phyloP scores from a whole-genome alignment of 2,329 filamentous ascomycete genomes.

The Immersiporthe knoxdaviesiana region DNA sequence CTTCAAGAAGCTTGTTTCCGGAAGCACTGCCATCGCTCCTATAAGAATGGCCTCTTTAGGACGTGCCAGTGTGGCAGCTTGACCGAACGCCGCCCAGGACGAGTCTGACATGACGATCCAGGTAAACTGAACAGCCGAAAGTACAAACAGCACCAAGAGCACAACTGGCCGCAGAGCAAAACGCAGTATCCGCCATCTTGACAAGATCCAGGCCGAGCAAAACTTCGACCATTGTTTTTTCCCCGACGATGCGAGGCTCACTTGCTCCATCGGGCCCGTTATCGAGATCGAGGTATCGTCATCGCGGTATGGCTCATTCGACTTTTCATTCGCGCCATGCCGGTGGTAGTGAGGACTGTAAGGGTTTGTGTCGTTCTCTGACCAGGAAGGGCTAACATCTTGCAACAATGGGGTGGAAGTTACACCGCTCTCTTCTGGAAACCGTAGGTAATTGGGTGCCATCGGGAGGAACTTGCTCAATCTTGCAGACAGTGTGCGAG shows the following conservation, averaged over 20 bases:
- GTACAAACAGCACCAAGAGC: conserved; percentile 1
- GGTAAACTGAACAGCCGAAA: conserved; percentile 1
- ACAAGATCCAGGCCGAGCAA: neutral
- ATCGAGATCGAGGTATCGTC: neutral
- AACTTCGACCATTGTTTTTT: neutral
- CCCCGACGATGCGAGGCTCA: neutral
- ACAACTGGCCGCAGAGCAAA: conserved; percentile 4
- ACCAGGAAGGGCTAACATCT: neutral
- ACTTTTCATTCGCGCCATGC: neutral
- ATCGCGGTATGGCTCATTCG: neutral
- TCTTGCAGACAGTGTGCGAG: neutral
- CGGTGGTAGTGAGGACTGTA: neutral
- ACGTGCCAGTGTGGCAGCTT: neutral
- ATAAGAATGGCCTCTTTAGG: neutral
- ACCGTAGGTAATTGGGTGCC: neutral
- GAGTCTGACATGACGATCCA: conserved; percentile 1
- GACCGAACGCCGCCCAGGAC: conserved; percentile 6
- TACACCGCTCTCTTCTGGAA: neutral
- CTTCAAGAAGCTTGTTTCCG: conserved; percentile 2
- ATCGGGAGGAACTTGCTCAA: neutral
- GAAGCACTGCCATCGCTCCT: neutral
- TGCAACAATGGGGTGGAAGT: neutral
- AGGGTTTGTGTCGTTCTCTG: neutral
- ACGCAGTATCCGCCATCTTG: conserved; percentile 6
- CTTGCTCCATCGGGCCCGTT: neutral